A percentile compares a stretch with the other conserved stretches of the same genome.
phyloP scores from a whole-genome alignment of 805 yeast species.

The Maudiozyma turicensis region DNA sequence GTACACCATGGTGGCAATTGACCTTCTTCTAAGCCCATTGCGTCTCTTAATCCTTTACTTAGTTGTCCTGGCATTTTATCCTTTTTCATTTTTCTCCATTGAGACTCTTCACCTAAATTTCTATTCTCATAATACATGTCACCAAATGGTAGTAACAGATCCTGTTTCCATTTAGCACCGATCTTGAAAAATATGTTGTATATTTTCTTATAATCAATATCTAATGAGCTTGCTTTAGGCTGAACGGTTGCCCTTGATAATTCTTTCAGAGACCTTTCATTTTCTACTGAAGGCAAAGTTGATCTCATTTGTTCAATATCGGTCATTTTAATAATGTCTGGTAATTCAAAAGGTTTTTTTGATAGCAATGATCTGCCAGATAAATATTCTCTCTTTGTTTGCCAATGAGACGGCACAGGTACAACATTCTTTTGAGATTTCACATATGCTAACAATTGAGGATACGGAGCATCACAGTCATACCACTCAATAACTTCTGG shows the following conservation, averaged over 20 bases:
- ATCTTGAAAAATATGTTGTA: conserved; percentile 80
- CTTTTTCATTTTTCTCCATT: conserved; percentile 25
- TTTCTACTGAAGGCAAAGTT: conserved; percentile 30
- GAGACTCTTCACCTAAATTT: conserved; percentile 40
- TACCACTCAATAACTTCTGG: conserved; percentile 82
- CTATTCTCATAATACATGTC: conserved; percentile 74
- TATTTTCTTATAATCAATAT: conserved; percentile 72
- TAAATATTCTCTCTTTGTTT: conserved; percentile 61
- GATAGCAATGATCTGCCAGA: conserved; percentile 57
- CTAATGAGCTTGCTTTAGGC: conserved; percentile 79
- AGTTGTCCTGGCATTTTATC: conserved; percentile 57
- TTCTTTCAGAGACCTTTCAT: conserved; percentile 52
- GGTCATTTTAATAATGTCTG: conserved; percentile 67
- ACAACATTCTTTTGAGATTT: conserved; percentile 59
- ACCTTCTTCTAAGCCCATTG: conserved; percentile 55
- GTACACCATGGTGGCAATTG: conserved; percentile 72
- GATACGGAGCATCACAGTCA: conserved; percentile 79
- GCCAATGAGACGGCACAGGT: conserved; percentile 83
- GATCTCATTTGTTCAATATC: conserved; percentile 84
- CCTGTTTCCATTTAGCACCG: conserved; percentile 58
- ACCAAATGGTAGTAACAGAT: conserved; percentile 51
- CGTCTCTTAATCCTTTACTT: conserved; percentile 51
- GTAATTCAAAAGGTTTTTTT: conserved; percentile 65
- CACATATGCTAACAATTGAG: conserved; percentile 51
- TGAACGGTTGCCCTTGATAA: conserved; percentile 75